Conservation (phyloP, 83 land plant species). For the Diphasiastrum complanatum region DNA sequence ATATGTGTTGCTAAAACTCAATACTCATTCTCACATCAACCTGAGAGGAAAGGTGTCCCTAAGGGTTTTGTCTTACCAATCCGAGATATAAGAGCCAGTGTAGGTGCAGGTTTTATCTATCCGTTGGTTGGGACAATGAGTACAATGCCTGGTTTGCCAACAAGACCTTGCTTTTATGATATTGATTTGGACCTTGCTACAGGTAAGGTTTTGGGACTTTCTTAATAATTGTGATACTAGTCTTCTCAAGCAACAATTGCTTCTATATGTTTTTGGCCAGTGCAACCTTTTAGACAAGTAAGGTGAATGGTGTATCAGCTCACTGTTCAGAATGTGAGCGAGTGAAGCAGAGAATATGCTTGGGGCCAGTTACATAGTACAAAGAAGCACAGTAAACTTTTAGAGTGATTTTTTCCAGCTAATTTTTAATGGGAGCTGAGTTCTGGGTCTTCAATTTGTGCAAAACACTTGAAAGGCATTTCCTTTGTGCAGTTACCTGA, state of each 20-base stretch:
- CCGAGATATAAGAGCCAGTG: slow-evolving; percentile 80
- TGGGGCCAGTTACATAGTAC: too few species aligned
- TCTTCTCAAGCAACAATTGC: neutral
- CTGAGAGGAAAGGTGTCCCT: slow-evolving; percentile 83
- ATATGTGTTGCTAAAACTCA: slow-evolving; percentile 98
- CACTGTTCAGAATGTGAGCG: too few species aligned
- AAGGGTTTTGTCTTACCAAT: slow-evolving; percentile 74
- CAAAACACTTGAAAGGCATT: too few species aligned
- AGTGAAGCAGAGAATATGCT: too few species aligned
- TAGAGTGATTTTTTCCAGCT: too few species aligned
- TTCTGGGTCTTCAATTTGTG: too few species aligned
- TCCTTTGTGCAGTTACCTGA: too few species aligned
- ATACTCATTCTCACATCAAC: slow-evolving; percentile 79
- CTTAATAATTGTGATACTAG: slow-evolving; percentile 24
- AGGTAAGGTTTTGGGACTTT: slow-evolving; percentile 77
- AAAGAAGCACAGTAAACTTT: too few species aligned
- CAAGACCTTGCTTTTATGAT: slow-evolving; percentile 93
- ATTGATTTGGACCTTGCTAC: slow-evolving; percentile 79
- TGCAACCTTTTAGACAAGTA: too few species aligned
- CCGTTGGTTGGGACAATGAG: slow-evolving; percentile 92
- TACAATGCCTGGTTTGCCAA: slow-evolving; percentile 98
- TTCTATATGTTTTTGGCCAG: too few species aligned
- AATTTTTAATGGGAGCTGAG: too few species aligned
- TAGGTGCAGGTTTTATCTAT: slow-evolving; percentile 93
- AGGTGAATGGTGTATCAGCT: too few species aligned